Base-by-base conservation (phyloP, 2,329 filamentous ascomycete species). In the Orbilia brochopaga region DNA sequence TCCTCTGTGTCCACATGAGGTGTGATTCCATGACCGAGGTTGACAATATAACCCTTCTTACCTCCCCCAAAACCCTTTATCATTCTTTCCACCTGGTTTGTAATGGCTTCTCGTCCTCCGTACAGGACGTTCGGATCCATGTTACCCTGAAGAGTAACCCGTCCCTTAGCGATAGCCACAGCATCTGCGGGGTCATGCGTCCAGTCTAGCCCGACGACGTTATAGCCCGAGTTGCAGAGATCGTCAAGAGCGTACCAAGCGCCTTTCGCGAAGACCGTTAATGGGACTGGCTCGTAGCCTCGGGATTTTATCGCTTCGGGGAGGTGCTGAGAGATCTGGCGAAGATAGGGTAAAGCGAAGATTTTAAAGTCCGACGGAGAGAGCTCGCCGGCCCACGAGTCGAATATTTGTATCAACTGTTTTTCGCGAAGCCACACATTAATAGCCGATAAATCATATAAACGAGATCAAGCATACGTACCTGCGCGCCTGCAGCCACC, bases 251-350 rank as follows among this genome's bases (percentile, higher is more conserved):
- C 91, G 80, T 96, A 94, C 90, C 94, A 97, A 10, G 94, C 93
- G 10, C 94, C 94, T 83, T 99, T 99, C 37, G 94, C 92, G 80
- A 99, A 99, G 23, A 97, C 92, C 3, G 92, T 95, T 92, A 97
- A 97, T 1, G 94, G 94, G 1, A 99, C 93, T 10, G 83, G 84
- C 66, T 92, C 90, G 58, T 93, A 81, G 0, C 88, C 87, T 78
- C 95, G 83, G 78, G 90, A 89, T 76, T 85, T 82, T 65, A 97
- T 82, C 72, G 87, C 87, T 76, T 83, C 83, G 0, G 93, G 93
- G 2, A 99, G 84, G 75, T 92, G 85, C 75, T 89, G 83, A 10
- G 92, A 87, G 76, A 99, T 97, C 78, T 92, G 87, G 48, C 85
- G 85, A 59, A 99, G 84, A 78, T 93, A 96, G 0, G 94, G 94